phyloP scores from a whole-genome alignment of 305 asterid species.

The Andrographis paniculata region DNA sequence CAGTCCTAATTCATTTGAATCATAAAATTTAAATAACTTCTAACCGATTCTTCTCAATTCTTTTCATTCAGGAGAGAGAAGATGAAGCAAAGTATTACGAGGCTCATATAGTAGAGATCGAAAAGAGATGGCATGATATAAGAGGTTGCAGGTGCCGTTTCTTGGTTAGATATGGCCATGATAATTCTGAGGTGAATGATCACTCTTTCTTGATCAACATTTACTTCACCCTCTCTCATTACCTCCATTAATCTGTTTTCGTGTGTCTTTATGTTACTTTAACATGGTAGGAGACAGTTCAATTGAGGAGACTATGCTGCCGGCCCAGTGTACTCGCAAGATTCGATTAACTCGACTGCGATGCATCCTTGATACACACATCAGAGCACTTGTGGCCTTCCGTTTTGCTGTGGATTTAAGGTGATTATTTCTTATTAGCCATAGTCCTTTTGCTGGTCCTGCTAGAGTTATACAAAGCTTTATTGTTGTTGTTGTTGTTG shows the following conservation, averaged over 20 bases:
- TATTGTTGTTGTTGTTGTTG: no score
- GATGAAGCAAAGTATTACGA: conserved; percentile 73
- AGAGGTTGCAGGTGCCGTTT: conserved; percentile 88
- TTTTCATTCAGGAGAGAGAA: conserved; percentile 43
- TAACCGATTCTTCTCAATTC: no score
- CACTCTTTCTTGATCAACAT: background rate
- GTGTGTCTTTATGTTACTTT: no score
- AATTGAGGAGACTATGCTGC: conserved; percentile 65
- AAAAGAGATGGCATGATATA: conserved; percentile 67
- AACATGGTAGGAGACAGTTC: conserved; percentile 52
- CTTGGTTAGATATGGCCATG: conserved; percentile 56
- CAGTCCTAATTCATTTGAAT: no score
- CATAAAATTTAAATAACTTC: no score
- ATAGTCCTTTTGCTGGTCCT: no score
- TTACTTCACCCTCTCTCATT: conserved; percentile 3
- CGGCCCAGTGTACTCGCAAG: conserved; percentile 37
- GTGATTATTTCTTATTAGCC: no score
- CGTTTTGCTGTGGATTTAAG: no score
- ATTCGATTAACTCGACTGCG: conserved; percentile 6
- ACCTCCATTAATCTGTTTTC: background rate
- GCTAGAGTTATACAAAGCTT: no score
- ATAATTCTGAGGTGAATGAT: conserved; percentile 46
- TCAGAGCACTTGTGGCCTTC: no score
- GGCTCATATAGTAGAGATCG: conserved; percentile 55
- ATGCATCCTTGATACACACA: no score